Conservation (phyloP, 2,329 filamentous ascomycete species). For the Curvularia sp. region DNA sequence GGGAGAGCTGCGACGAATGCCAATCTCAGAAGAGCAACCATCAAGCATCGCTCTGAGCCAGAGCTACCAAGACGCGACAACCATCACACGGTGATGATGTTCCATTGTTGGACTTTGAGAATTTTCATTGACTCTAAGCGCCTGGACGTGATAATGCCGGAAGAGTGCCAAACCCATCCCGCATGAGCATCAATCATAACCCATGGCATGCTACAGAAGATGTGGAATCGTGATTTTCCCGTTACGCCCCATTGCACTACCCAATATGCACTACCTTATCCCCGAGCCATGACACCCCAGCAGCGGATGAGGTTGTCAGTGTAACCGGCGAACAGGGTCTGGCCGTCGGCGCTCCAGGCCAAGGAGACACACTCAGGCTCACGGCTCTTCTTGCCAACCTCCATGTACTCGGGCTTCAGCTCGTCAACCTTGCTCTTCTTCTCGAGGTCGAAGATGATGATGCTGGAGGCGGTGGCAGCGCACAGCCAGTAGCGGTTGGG, state of each 20-base stretch:
- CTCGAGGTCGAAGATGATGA: slow-evolving; percentile 99
- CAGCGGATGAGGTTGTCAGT: slow-evolving; percentile 84
- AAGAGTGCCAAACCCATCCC: slow-evolving; percentile 47
- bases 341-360: slow-evolving; percentile 97
- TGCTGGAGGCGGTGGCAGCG: slow-evolving; percentile 94
- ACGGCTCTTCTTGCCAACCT: slow-evolving; percentile 97
- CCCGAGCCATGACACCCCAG: slow-evolving; percentile 53
- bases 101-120: slow-evolving; percentile 46
- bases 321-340: slow-evolving; percentile 99
- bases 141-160: slow-evolving; percentile 52
- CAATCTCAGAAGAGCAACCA: slow-evolving; percentile 1
- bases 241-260: slow-evolving; percentile 36
- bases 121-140: slow-evolving; percentile 55
- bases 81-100: slow-evolving; percentile 15
- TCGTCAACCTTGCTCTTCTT: slow-evolving; percentile 99
- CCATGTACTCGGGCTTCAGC: slow-evolving; percentile 97
- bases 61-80: slow-evolving; percentile 4
- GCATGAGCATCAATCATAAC: slow-evolving; percentile 47
- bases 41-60: slow-evolving; percentile 1
- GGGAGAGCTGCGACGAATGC: not conserved
- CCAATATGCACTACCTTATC: slow-evolving; percentile 42
- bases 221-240: slow-evolving; percentile 51
- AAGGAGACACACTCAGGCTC: slow-evolving; percentile 98
- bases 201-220: slow-evolving; percentile 50
- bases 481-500: slow-evolving; percentile 99